Evolutionary conservation across 805 yeast species (phyloP), one percentile per base, ranked within the genome.

Genomic region (Jamesozyma jinghongensis): DNA sequence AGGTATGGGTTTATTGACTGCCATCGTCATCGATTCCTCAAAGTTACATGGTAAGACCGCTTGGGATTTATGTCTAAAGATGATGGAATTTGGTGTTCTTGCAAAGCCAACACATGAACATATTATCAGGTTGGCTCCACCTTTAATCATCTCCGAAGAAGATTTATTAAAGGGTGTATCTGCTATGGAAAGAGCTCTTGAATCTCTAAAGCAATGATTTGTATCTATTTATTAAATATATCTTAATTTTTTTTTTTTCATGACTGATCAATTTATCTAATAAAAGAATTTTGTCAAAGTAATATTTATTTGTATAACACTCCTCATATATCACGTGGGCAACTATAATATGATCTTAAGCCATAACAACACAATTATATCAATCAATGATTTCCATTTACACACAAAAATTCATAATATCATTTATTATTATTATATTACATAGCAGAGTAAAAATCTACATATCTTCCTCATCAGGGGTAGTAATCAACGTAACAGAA

Each of bases 61-160:
- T 3, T 90, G 97, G 97, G 97, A 90, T 60, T 71, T 90, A 50
- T 90, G 97, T 68, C 62, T 90, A 53, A 66, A 85, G 53, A 81
- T 90, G 92, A 86, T 84, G 65, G 78, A 84, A 40, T 69, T 77
- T 46, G 97, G 97, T 44, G 82, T 90, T 13, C 70, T 88, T 56
- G 97, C 97, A 48, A 90, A 88, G 68, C 97, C 97, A 50, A 88
- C 97, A 1, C 97, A 90, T 62, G 95, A 87, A 54, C 82, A 87
- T 63, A 88, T 90, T 55, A 88, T 90, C 59, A 81, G 97, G 70
- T 71, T 90, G 61, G 96, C 97, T 10, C 97, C 97, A 43, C 97
- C 97, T 19, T 70, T 90, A 62, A 94, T 87, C 32, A 90, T 90
- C 50, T 75, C 88, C 26, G 81, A 87, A 59, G 90, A 81, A 54